phyloP scores from a whole-genome alignment of 2,329 filamentous ascomycete genomes.

The Phaeosphaeria sp. region DNA sequence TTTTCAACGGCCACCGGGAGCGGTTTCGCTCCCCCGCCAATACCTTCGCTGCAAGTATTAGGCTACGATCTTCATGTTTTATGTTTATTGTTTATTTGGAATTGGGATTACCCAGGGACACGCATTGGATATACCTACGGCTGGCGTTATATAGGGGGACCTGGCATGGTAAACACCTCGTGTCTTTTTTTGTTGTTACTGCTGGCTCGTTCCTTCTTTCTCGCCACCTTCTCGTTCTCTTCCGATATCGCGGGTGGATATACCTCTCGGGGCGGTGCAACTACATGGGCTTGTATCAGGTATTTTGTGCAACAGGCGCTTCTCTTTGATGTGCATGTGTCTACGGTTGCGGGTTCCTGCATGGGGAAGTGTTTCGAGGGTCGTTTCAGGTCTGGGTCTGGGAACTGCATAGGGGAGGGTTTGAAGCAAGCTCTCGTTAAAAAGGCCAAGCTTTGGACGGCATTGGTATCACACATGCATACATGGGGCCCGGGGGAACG shows the following conservation, averaged over 20 bases:
- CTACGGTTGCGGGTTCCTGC: conserved; percentile 15
- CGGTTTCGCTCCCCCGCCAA: conserved; percentile 1
- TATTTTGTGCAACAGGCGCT: conserved; percentile 15
- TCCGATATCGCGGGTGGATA: conserved; percentile 35
- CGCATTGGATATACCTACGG: conserved; percentile 23
- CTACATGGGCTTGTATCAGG: conserved; percentile 28
- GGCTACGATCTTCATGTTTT: conserved; percentile 36
- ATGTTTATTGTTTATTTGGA: conserved; percentile 21
- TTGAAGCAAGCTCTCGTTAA: conserved; percentile 3
- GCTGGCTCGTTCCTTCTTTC: conserved; percentile 3
- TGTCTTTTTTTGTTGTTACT: conserved; percentile 3
- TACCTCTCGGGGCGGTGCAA: conserved; percentile 40
- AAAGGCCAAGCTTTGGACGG: background rate
- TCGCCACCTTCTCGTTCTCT: conserved; percentile 9
- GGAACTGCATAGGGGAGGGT: background rate
- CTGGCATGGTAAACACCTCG: conserved; percentile 4
- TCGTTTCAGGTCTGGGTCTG: conserved; percentile 10
- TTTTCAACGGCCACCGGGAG: conserved; percentile 8
- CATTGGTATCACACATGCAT: conserved; percentile 9
- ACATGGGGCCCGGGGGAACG: background rate
- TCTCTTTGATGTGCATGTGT: conserved; percentile 1
- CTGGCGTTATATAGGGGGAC: conserved; percentile 17
- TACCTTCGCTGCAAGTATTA: conserved; percentile 35
- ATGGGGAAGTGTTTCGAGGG: conserved; percentile 4
- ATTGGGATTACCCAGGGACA: conserved; percentile 21